Evolutionary conservation across 345 rosid genomes (phyloP).

Genomic region (Heritiera fomes): DNA sequence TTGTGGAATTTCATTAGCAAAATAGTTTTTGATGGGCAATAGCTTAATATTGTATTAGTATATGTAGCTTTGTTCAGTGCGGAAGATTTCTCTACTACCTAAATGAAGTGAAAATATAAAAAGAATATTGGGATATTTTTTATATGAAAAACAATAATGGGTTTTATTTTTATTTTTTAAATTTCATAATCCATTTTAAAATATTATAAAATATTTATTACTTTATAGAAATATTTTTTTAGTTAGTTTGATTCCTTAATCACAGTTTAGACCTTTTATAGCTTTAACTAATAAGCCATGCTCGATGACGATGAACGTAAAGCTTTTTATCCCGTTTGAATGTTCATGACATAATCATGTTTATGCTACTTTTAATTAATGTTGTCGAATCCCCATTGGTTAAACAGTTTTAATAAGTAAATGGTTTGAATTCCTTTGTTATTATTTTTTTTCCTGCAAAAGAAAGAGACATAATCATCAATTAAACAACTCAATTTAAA

Average conservation of each 20-base stretch:
- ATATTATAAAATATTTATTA: too few relatives aligned
- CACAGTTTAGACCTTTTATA: background rate
- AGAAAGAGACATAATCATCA: constrained; percentile 4
- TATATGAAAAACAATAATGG: too few relatives aligned
- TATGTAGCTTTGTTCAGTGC: too few relatives aligned
- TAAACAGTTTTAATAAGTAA: background rate
- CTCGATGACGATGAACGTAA: background rate
- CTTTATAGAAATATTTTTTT: too few relatives aligned
- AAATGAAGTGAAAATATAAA: too few relatives aligned
- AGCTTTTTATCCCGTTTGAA: background rate
- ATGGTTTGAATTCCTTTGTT: background rate
- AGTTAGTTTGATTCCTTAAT: too few relatives aligned
- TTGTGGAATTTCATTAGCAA: background rate
- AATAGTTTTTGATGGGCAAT: background rate
- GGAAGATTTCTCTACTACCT: too few relatives aligned
- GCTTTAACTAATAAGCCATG: background rate
- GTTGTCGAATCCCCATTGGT: background rate
- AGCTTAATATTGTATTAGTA: background rate
- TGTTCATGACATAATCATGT: background rate
- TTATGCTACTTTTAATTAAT: background rate
- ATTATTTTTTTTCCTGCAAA: background rate
- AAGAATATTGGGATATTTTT: too few relatives aligned
- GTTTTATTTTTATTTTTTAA: too few relatives aligned
- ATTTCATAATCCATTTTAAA: too few relatives aligned
- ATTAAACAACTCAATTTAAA: background rate